Base-by-base conservation (phyloP, 1,284 basidiomycete species). In the Cryptococcus neoformans region DNA sequence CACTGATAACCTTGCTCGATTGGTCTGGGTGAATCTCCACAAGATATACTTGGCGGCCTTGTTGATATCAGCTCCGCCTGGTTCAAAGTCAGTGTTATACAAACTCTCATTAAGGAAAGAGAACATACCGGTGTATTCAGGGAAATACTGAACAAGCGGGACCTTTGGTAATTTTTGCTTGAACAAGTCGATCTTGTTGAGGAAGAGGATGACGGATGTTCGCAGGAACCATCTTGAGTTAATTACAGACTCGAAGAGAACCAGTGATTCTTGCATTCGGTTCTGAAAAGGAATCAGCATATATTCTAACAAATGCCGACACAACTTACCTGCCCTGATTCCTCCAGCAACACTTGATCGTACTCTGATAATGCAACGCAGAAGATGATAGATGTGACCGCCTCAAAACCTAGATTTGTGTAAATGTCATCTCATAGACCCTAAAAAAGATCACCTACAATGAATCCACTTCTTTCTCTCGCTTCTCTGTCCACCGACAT, bases 1-100 rank as follows among this genome's bases (percentile, higher is more conserved):
- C 11, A 96, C 88, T 58, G 87, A 90, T 60, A 96, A 75, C 54
- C 88, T 80, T 38, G 91, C 91, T 35, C 92, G 81, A 72, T 99
- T 99, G 46, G 90, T 89, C 76, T 96, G 92, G 80, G 94, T 96
- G 67, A 97, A 98, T 63, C 91, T 81, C 95, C 94, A 98, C 21
- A 99, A 80, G 60, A 98, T 96, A 72, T 95, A 99, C 74, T 97
- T 98, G 3, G 94, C 92, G 2, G 92, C 95, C 78, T 98, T 98
- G 81, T 96, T 96, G 75, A 97, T 90, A 70, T 97, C 93, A 7
- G 87, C 78, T 0, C 94, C 94, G 40, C 91, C 90, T 68, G 60
- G 2, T 28, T 10, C 28, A 28, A 34, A 9, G 14, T 36, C 42
- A 53, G 42, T 12, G 12, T 16, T 16, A 12, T 47, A 46, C 44